Evolutionary conservation across 179 eudicot genomes (phyloP), one percentile per base, ranked within the genome.

Genomic region (Heliamphora pulchella): DNA sequence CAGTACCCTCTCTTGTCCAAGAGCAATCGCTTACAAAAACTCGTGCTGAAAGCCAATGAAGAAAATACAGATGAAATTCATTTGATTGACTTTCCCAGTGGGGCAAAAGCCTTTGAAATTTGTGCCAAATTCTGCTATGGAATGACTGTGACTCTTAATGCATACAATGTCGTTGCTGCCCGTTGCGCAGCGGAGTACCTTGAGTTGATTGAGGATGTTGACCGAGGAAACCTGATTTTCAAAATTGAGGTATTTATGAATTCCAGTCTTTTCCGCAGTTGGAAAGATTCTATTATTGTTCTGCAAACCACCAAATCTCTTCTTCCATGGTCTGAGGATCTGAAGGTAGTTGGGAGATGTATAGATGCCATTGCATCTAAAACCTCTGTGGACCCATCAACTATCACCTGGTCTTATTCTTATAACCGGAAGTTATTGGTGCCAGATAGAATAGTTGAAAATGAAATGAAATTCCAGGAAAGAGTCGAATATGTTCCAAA

Each of bases 91-190:
- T 89, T 90, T 81, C 98, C 98, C 8, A 95, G 97, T 43, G 97
- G 98, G 57, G 88, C 93, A 10, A 94, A 90, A 83, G 89, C 93
- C 4, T 94, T 94, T 75, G 95, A 92, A 76, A 90, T 94, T 9
- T 93, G 97, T 82, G 95, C 94, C 79, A 93, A 92, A 78, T 93
- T 93, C 87, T 93, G 97, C 84, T 93, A 94, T 71, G 97, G 98
- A 13, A 86, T 92, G 81, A 85, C 86, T 0, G 91, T 94, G 44
- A 92, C 97, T 62, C 91, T 94, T 44, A 91, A 89, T 81, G 88
- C 98, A n/a, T 89, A 92, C 91, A 94, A 91, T 81, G 91, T 94
- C 1, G 95, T 88, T 31, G 91, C 97, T 67, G 93, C 95, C 20
- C 92, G 98, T 62, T 92, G 98, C 87, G 97, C 91, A 5, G 93